phyloP scores from a whole-genome alignment of 2,329 filamentous ascomycete species.

The Pseudogymnoascus verrucosus region DNA sequence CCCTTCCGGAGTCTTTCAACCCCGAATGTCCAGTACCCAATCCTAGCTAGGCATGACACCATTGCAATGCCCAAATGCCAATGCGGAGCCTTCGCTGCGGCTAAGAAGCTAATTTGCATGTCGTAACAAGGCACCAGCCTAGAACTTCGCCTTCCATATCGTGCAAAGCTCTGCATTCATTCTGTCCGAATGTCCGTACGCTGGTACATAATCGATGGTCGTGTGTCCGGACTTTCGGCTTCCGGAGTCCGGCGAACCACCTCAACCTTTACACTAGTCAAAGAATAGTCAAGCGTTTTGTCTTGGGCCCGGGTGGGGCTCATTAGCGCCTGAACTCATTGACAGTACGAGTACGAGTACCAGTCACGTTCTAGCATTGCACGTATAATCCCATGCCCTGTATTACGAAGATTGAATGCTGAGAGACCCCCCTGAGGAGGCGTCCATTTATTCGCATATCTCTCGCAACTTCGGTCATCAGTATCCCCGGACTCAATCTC shows the following conservation, averaged over 20 bases:
- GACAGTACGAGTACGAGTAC: too few species aligned
- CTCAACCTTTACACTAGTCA: background rate
- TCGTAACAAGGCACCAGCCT: background rate
- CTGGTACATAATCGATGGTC: background rate
- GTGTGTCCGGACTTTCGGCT: background rate
- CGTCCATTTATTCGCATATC: background rate
- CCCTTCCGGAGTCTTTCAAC: background rate
- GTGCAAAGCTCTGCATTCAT: background rate
- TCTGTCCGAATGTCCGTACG: background rate
- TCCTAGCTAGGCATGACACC: background rate
- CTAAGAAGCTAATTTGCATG: background rate
- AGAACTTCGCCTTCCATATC: background rate
- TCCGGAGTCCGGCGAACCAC: background rate
- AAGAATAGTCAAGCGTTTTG: background rate
- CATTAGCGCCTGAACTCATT: too few species aligned
- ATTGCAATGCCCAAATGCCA: background rate
- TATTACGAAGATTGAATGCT: too few species aligned
- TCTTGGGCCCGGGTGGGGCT: background rate
- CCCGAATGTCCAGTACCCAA: slow-evolving; percentile 2
- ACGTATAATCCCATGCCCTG: too few species aligned
- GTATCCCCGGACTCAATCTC: background rate
- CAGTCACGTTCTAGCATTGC: too few species aligned
- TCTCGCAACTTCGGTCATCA: background rate
- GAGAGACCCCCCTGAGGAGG: too few species aligned
- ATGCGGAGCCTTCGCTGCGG: background rate